Evolutionary conservation across 495 filamentous ascomycete genomes (phyloP).

Genomic region (Podospora tetraspora): DNA sequence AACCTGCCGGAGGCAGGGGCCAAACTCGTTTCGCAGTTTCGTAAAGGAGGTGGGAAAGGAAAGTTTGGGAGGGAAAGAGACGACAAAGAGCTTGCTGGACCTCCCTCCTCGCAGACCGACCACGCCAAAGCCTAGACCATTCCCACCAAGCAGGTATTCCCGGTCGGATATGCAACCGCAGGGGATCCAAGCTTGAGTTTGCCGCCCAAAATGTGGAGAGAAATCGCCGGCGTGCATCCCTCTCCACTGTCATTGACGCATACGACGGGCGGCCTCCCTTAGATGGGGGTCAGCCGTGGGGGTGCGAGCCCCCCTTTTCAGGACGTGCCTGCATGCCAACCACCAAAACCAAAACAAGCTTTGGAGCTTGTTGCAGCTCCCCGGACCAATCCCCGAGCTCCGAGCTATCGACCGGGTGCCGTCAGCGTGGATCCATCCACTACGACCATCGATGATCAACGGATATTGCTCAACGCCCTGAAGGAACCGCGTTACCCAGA

Average conservation of each 20-base stretch:
- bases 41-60: neutral
- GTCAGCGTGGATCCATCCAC: neutral
- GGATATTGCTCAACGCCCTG: neutral
- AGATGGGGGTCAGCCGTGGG: neutral
- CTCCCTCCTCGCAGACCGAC: neutral
- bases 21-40: neutral
- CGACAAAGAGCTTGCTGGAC: too few relatives aligned
- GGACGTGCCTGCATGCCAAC: neutral
- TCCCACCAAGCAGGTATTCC: neutral
- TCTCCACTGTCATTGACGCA: neutral
- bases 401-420: slow-evolving; percentile 3
- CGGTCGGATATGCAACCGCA: neutral
- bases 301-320: neutral
- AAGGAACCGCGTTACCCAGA: neutral
- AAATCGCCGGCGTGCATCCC: neutral
- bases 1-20: neutral
- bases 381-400: slow-evolving; percentile 7
- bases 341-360: neutral
- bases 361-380: neutral
- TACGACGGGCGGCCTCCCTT: neutral
- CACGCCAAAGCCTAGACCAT: neutral
- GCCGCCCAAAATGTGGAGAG: neutral
- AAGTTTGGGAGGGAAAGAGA: too few relatives aligned
- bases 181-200: neutral
- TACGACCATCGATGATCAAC: neutral